A percentile compares a stretch with the other conserved stretches of the same genome.
Conservation (phyloP, 140 eudicot species). For the Senecio squalidus region DNA sequence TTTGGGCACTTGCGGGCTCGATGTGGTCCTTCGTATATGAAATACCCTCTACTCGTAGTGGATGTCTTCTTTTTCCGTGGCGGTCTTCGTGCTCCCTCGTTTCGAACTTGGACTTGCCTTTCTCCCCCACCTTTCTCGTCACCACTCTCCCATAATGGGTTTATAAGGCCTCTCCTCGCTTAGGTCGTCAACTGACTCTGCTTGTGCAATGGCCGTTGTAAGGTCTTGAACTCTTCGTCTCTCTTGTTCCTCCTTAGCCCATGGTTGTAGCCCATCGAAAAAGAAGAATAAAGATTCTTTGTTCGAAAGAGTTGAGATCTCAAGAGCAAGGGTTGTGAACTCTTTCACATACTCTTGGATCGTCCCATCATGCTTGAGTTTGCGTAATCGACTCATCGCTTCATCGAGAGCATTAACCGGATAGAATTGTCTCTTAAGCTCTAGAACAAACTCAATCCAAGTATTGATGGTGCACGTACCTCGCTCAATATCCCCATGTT, state of each 20-base stretch:
- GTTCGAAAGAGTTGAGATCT: not conserved
- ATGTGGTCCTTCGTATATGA: not conserved
- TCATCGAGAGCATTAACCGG: not conserved
- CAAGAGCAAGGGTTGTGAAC: not conserved
- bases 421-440: conserved; percentile 9
- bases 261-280: not conserved
- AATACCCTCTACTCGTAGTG: not conserved
- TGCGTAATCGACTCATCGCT: not conserved
- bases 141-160: not conserved
- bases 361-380: not conserved
- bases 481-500: too few relatives aligned
- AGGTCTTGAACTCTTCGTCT: not conserved
- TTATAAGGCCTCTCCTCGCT: not conserved
- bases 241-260: not conserved
- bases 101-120: not conserved
- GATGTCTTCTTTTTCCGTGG: not conserved
- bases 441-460: not conserved
- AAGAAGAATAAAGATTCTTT: not conserved
- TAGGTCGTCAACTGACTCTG: not conserved
- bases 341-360: not conserved
- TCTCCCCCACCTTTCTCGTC: not conserved
- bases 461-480: not conserved
- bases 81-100: not conserved
- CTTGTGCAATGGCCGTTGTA: not conserved
- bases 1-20: not conserved